A percentile compares a stretch with the other conserved stretches of the same genome.
phyloP scores from a whole-genome alignment of 2,329 filamentous ascomycete genomes.

The Amesomyces nigricolor region DNA sequence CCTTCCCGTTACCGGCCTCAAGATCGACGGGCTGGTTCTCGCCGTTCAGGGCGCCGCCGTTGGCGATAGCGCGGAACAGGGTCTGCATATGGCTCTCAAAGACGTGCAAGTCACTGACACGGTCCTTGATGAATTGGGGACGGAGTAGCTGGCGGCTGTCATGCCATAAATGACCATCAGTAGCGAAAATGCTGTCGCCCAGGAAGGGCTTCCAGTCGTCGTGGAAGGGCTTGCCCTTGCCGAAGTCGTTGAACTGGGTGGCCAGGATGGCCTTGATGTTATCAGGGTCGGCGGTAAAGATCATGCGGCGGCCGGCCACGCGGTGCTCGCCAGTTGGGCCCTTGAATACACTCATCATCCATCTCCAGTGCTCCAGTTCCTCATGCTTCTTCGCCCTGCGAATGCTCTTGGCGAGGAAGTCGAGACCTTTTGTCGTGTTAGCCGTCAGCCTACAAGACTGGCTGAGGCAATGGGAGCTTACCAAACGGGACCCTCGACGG shows the following conservation, averaged over 20 bases:
- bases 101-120: background rate
- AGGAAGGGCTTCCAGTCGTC: constrained; percentile 57
- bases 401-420: constrained; percentile 56
- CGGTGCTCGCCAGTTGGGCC: constrained; percentile 57
- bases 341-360: constrained; percentile 40
- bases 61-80: constrained; percentile 61
- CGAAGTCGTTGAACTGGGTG: background rate
- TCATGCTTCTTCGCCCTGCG: constrained; percentile 45
- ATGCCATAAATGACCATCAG: constrained; percentile 55
- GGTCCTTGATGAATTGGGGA: background rate
- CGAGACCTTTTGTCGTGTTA: constrained; percentile 48
- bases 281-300: constrained; percentile 43
- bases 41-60: constrained; percentile 36
- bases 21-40: constrained; percentile 31
- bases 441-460: background rate
- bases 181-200: background rate
- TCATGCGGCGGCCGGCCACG: constrained; percentile 50
- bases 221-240: background rate
- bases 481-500: constrained; percentile 41
- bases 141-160: constrained; percentile 48
- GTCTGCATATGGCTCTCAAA: constrained; percentile 31
- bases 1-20: background rate
- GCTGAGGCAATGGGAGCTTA: constrained; percentile 28
- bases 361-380: constrained; percentile 58
- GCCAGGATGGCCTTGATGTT: background rate